A percentile compares a stretch with the other conserved stretches of the same genome.
phyloP scores from a whole-genome alignment of 192 early-diverging fungal genomes.

The Coemansia furcata region DNA sequence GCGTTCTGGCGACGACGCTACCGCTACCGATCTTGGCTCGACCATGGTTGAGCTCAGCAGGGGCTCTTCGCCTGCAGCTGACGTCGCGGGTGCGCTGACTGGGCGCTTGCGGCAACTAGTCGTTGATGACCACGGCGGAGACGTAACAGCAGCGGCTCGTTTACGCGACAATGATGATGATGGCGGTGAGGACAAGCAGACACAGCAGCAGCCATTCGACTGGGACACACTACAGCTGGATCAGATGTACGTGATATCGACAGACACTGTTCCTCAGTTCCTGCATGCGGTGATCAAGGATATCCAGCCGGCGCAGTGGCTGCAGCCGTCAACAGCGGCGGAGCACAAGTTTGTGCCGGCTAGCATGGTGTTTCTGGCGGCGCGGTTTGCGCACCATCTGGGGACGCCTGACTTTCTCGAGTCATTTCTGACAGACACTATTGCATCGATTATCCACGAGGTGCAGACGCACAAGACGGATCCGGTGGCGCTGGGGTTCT shows the following conservation, averaged over 20 bases:
- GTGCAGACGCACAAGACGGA: conserved; percentile 55
- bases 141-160: conserved; percentile 10
- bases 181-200: conserved; percentile 32
- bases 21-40: neutral
- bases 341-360: conserved; percentile 72
- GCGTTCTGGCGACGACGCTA: conserved; percentile 16
- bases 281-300: conserved; percentile 69
- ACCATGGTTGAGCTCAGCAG: neutral
- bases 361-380: conserved; percentile 83
- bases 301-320: conserved; percentile 62
- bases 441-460: conserved; percentile 58
- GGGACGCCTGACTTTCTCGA: conserved; percentile 70
- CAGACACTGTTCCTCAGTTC: conserved; percentile 66
- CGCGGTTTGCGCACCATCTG: conserved; percentile 85
- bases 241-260: conserved; percentile 96
- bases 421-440: conserved; percentile 60
- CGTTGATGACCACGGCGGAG: conserved; percentile 15
- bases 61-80: neutral
- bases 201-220: conserved; percentile 54
- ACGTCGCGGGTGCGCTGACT: conserved; percentile 1
- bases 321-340: conserved; percentile 18
- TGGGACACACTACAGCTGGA: conserved; percentile 82
- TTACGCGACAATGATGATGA: conserved; percentile 44
- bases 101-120: conserved; percentile 24
- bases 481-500: conserved; percentile 67